Evolutionary conservation across 2,329 filamentous ascomycete species (phyloP).

Genomic region (Westerdykella ornata): DNA sequence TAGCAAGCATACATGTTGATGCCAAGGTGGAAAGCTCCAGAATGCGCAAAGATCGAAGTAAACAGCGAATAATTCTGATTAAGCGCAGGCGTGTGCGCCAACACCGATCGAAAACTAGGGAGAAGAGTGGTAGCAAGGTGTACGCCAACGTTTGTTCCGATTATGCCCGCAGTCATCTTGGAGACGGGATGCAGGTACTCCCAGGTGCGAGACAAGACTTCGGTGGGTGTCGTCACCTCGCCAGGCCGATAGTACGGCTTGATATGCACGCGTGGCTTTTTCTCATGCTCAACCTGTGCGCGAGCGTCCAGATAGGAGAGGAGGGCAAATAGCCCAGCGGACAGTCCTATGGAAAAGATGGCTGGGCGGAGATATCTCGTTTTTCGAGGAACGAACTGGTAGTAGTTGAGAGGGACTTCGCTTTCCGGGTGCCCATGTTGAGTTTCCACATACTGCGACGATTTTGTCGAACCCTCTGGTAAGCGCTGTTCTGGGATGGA

Average conservation of each 20-base stretch:
- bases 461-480: too few species aligned
- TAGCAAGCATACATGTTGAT: slow-evolving; percentile 28
- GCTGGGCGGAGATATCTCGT: slow-evolving; percentile 21
- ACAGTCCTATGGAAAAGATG: slow-evolving; percentile 24
- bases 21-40: slow-evolving; percentile 17
- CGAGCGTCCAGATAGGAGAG: slow-evolving; percentile 25
- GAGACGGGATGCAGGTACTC: slow-evolving; percentile 20
- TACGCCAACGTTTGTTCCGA: slow-evolving; percentile 22
- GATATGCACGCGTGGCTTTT: slow-evolving; percentile 9
- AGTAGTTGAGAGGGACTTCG: too few species aligned
- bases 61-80: slow-evolving; percentile 28
- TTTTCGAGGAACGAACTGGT: too few species aligned
- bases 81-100: slow-evolving; percentile 29
- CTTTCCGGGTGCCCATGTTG: too few species aligned
- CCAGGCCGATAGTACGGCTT: slow-evolving; percentile 6
- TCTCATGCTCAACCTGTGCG: slow-evolving; percentile 10
- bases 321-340: slow-evolving; percentile 22
- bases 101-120: slow-evolving; percentile 16
- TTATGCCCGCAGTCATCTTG: slow-evolving; percentile 23
- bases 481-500: too few species aligned
- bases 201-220: slow-evolving; percentile 24
- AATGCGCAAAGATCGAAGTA: slow-evolving; percentile 26
- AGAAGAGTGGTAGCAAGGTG: slow-evolving; percentile 22
- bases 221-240: slow-evolving; percentile 18
- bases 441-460: too few species aligned